Evolutionary conservation across 1,284 basidiomycete species (phyloP).

Genomic region (Malassezia arunalokei): DNA sequence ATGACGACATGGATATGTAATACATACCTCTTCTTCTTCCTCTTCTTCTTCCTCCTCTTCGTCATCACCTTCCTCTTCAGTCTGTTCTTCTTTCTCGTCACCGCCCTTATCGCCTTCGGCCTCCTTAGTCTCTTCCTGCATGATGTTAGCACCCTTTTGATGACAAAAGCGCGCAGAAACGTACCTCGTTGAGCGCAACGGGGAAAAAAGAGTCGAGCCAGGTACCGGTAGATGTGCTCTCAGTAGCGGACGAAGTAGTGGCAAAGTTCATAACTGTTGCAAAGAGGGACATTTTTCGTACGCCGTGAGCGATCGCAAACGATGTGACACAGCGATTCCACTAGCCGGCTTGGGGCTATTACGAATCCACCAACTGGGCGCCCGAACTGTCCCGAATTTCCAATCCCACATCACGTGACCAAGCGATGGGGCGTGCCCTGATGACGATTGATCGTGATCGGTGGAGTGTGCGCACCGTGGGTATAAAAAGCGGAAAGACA

Average conservation of each 20-base stretch:
- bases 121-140: neutral
- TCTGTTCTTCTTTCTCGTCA: neutral
- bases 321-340: neutral
- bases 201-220: conserved; percentile 32
- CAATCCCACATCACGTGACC: conserved; percentile 13
- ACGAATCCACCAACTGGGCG: neutral
- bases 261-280: conserved; percentile 8
- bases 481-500: neutral
- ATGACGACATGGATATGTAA: neutral
- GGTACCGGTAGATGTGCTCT: conserved; percentile 11
- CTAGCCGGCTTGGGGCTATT: neutral
- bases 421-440: neutral
- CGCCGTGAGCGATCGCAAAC: neutral
- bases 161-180: neutral
- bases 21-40: conserved; percentile 19
- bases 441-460: neutral
- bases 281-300: conserved; percentile 13
- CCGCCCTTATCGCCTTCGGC: conserved; percentile 10
- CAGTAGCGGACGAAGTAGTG: neutral
- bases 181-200: conserved; percentile 26
- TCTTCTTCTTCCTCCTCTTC: conserved; percentile 26
- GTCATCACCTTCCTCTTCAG: conserved; percentile 24
- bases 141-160: neutral
- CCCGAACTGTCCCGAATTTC: conserved; percentile 19
- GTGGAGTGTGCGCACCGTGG: neutral